Percentiles rank a stretch among this genome's conserved stretches.
Conservation (phyloP, 768 basidiomycete species). For the Phlebiopsis gigantea region DNA sequence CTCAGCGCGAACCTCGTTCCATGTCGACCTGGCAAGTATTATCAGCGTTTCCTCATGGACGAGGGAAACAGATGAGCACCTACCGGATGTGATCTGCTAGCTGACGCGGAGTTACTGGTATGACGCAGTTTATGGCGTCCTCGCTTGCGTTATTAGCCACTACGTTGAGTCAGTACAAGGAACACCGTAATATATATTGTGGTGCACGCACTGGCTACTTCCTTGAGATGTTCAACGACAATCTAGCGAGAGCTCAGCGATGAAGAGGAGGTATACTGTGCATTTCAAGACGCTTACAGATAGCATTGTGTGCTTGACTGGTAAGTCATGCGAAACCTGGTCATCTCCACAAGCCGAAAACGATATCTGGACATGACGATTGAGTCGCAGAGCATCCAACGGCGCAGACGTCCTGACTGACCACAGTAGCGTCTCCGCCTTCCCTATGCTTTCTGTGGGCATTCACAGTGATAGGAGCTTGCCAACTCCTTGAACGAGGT, state of each 20-base stretch:
- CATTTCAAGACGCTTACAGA: background rate
- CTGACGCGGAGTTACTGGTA: background rate
- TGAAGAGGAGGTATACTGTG: background rate
- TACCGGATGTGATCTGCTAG: background rate
- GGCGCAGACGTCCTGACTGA: background rate
- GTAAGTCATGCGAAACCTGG: background rate
- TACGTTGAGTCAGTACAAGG: background rate
- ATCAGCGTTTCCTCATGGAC: too few species aligned
- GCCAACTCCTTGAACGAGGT: background rate
- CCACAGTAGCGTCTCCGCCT: background rate
- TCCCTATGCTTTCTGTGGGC: background rate
- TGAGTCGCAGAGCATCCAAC: background rate
- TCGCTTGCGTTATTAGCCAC: background rate
- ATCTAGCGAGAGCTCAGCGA: too few species aligned
- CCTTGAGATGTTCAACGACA: background rate
- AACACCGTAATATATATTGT: background rate
- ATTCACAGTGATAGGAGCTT: background rate
- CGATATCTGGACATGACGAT: background rate
- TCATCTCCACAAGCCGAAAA: background rate
- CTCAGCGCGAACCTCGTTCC: background rate
- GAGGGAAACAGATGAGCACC: background rate
- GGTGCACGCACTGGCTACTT: background rate
- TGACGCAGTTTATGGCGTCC: background rate
- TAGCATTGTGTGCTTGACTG: background rate
- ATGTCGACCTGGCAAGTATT: background rate